Conservation (phyloP, 2,329 filamentous ascomycete genomes). For the Albifimbria verrucaria region DNA sequence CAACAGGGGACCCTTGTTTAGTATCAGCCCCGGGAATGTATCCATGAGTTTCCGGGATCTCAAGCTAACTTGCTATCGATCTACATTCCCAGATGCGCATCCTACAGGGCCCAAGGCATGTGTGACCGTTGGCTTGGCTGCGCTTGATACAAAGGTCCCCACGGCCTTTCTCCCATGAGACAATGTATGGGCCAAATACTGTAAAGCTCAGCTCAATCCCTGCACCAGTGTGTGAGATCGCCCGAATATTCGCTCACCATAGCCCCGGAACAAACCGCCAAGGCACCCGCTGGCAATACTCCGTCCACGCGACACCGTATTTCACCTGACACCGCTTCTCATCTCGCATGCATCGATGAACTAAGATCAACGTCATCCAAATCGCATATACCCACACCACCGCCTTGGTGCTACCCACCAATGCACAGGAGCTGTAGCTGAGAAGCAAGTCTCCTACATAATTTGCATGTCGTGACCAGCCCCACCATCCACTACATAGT, state of each 20-base stretch:
- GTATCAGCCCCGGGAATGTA: no score
- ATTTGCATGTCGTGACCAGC: slow-evolving; percentile 24
- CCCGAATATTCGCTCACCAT: slow-evolving; percentile 20
- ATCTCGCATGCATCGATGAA: slow-evolving; percentile 43
- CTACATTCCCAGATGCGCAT: no score
- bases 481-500: slow-evolving; percentile 26
- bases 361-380: slow-evolving; percentile 39
- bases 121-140: no score
- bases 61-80: no score
- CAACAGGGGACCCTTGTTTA: no score
- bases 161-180: no score
- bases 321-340: slow-evolving; percentile 41
- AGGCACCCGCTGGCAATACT: slow-evolving; percentile 37
- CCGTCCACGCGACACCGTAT: slow-evolving; percentile 41
- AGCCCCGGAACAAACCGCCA: slow-evolving; percentile 36
- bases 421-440: slow-evolving; percentile 37
- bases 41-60: no score
- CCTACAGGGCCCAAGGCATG: no score
- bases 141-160: no score
- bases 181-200: no score
- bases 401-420: slow-evolving; percentile 31
- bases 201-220: no score
- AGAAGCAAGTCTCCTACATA: slow-evolving; percentile 23
- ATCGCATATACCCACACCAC: slow-evolving; percentile 43
- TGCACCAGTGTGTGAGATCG: no score